A percentile compares a stretch with the other conserved stretches of the same genome.
Conservation (phyloP, 192 early-diverging fungal species). For the Pecoramyces ruminantium region DNA sequence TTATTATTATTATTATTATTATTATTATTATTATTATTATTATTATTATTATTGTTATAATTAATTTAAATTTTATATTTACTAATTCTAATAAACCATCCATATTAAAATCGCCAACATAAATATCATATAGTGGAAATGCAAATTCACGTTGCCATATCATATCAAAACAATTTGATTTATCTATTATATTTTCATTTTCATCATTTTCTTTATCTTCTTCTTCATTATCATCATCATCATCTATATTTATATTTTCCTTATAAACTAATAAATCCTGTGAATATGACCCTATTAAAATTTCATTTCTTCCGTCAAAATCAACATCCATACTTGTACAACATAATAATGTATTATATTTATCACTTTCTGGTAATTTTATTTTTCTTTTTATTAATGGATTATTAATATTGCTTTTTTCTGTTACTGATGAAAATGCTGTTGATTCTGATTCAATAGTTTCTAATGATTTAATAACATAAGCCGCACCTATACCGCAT, state of each 20-base stretch:
- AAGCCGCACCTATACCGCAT: background rate
- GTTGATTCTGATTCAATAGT: background rate
- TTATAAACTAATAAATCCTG: background rate
- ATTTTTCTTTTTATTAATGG: background rate
- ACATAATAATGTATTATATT: background rate
- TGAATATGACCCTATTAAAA: background rate
- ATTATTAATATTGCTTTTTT: background rate
- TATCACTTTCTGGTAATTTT: background rate
- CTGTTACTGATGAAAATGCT: background rate
- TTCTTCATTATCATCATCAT: background rate
- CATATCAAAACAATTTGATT: background rate
- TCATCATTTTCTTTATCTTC: background rate
- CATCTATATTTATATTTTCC: background rate
- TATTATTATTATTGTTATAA: too few species aligned
- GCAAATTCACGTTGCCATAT: background rate
- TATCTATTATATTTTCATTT: background rate
- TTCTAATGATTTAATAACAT: background rate
- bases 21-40: too few species aligned
- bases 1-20: too few species aligned
- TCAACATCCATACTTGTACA: background rate
- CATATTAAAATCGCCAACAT: background rate
- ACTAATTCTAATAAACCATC: background rate
- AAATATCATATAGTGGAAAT: background rate
- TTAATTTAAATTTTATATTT: too few species aligned
- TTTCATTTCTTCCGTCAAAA: background rate